Percentiles rank a stretch among this genome's conserved stretches.
phyloP scores from a whole-genome alignment of 2,329 filamentous ascomycete genomes.

The Pseudogymnoascus sp. region DNA sequence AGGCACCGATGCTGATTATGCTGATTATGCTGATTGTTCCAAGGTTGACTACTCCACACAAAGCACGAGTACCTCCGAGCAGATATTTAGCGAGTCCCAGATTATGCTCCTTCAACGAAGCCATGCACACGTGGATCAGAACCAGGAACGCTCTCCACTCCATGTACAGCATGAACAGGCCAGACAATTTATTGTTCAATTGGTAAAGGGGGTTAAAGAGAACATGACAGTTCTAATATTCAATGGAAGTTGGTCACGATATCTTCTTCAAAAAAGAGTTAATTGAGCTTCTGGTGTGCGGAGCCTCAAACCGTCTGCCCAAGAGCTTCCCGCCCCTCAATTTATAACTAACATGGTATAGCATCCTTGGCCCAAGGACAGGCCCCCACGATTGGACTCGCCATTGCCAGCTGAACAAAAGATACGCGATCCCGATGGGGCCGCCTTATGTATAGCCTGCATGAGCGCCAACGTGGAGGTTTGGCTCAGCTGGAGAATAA shows the following conservation, averaged over 20 bases:
- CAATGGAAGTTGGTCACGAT: not conserved
- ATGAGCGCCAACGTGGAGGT: conserved; percentile 8
- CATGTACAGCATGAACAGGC: not conserved
- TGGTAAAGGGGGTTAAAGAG: not conserved
- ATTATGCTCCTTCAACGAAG: not conserved
- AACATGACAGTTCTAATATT: not conserved
- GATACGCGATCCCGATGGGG: conserved; percentile 9
- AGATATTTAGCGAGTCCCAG: not conserved
- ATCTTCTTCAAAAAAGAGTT: not conserved
- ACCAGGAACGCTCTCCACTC: not conserved
- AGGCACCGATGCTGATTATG: conserved; percentile 5
- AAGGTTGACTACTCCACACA: not conserved
- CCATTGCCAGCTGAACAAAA: conserved; percentile 4
- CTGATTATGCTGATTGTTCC: not conserved
- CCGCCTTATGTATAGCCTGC: conserved; percentile 7
- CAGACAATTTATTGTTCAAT: conserved; percentile 7
- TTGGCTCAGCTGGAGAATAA: not conserved
- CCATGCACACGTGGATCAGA: not conserved
- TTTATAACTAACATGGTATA: conserved; percentile 3
- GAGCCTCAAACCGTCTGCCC: not conserved
- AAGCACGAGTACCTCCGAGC: conserved; percentile 3
- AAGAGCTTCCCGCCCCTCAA: not conserved
- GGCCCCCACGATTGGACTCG: conserved; percentile 1
- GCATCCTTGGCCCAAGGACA: conserved; percentile 2
- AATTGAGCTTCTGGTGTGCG: conserved; percentile 5